phyloP scores from a whole-genome alignment of 305 asterid genomes.

The Andrographis paniculata region DNA sequence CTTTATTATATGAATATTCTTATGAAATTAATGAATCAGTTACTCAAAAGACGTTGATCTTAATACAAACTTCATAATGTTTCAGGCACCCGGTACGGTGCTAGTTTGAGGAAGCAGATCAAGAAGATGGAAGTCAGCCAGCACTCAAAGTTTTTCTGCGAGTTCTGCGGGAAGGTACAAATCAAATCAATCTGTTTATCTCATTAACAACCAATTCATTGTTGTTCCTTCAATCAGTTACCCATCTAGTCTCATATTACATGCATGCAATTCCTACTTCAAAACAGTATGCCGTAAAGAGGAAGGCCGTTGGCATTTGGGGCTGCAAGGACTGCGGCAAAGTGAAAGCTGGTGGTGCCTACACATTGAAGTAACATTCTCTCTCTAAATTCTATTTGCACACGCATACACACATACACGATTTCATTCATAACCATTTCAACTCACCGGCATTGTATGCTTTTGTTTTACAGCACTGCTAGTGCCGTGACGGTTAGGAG shows the following conservation, averaged over 20 bases:
- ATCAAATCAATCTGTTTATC: neutral
- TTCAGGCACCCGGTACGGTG: conserved; percentile 80
- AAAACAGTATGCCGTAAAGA: conserved; percentile 69
- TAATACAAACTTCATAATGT: neutral
- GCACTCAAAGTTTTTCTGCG: conserved; percentile 80
- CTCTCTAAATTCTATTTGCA: neutral
- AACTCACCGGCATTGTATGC: neutral
- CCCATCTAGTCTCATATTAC: neutral
- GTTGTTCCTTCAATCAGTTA: neutral
- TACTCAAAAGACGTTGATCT: neutral
- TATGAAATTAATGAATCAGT: too few species aligned
- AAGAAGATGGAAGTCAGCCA: conserved; percentile 92
- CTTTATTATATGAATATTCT: neutral
- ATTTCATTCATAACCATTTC: neutral
- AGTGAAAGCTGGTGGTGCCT: conserved; percentile 88
- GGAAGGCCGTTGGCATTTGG: conserved; percentile 84
- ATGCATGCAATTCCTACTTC: too few species aligned
- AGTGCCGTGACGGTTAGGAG: conserved; percentile 90
- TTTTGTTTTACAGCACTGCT: conserved; percentile 55
- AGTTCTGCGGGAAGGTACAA: conserved; percentile 81
- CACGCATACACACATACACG: neutral
- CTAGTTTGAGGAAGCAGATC: conserved; percentile 82
- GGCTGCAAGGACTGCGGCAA: conserved; percentile 91
- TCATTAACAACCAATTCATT: neutral
- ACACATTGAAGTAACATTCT: conserved; percentile 57